phyloP scores from a whole-genome alignment of 441 rosid genomes.

The Kokia cookei region DNA sequence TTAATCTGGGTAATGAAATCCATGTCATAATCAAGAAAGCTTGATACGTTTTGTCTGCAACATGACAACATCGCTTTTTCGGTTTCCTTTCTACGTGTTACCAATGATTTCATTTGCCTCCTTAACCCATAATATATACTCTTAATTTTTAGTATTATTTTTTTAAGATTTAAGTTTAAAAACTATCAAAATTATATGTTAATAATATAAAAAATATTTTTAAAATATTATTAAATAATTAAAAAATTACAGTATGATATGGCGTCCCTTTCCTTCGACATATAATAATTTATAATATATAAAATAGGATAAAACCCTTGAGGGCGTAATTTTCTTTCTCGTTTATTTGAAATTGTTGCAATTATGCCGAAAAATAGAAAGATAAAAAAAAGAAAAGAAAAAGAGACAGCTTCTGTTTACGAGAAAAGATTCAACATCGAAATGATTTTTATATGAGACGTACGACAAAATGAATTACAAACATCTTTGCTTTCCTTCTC shows the following conservation, averaged over 20 bases:
- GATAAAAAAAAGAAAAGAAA: too few species aligned
- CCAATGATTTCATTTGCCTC: neutral
- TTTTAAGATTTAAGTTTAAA: too few species aligned
- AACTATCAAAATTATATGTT: too few species aligned
- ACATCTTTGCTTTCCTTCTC: neutral
- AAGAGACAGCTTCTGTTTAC: neutral
- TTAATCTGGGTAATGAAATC: neutral
- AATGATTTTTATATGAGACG: neutral
- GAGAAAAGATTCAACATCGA: neutral
- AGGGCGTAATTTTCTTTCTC: neutral
- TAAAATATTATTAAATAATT: too few species aligned
- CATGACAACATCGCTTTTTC: neutral
- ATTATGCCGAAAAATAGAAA: neutral
- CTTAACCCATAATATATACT: neutral
- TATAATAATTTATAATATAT: neutral
- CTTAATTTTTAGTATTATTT: neutral
- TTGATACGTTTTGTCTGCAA: neutral
- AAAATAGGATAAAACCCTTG: neutral
- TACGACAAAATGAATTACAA: neutral
- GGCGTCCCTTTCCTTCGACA: too few species aligned
- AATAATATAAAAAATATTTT: too few species aligned
- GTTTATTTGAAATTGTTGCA: neutral
- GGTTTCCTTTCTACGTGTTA: neutral
- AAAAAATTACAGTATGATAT: fast-evolving
- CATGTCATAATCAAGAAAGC: neutral